Evolutionary conservation across 78 protist genomes (phyloP).

Genomic region (Dictyostelium discoideum): DNA sequence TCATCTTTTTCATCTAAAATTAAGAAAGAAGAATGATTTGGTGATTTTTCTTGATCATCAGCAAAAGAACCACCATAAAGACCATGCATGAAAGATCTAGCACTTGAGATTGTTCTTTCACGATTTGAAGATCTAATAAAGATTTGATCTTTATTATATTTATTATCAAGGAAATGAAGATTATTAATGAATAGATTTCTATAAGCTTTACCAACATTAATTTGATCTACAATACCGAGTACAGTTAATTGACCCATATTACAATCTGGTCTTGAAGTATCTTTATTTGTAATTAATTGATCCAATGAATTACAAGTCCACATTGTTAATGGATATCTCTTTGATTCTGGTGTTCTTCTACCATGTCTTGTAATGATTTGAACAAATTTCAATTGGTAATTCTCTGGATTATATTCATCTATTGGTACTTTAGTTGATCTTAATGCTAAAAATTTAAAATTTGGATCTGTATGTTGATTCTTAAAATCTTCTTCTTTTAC

Average conservation of each 20-base stretch:
- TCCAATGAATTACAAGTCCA: conserved; percentile 61
- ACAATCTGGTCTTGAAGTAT: conserved; percentile 32
- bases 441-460: neutral
- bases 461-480: neutral
- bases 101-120: conserved; percentile 44
- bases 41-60: conserved; percentile 55
- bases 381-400: conserved; percentile 24
- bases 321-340: conserved; percentile 11
- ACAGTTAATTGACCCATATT: conserved; percentile 55
- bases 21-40: conserved; percentile 23
- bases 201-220: conserved; percentile 54
- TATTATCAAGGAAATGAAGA: conserved; percentile 9
- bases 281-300: conserved; percentile 41
- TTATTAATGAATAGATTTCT: conserved; percentile 20
- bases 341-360: conserved; percentile 67
- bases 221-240: conserved; percentile 39
- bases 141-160: conserved; percentile 29
- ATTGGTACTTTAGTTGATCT: neutral
- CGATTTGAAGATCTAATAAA: conserved; percentile 49
- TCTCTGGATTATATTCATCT: conserved; percentile 5
- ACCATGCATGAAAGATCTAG: conserved; percentile 73
- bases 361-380: conserved; percentile 74
- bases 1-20: conserved; percentile 11
- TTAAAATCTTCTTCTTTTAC: neutral
- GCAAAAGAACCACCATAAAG: conserved; percentile 68